Conservation (phyloP, 768 basidiomycete species). For the Galerina marginata region DNA sequence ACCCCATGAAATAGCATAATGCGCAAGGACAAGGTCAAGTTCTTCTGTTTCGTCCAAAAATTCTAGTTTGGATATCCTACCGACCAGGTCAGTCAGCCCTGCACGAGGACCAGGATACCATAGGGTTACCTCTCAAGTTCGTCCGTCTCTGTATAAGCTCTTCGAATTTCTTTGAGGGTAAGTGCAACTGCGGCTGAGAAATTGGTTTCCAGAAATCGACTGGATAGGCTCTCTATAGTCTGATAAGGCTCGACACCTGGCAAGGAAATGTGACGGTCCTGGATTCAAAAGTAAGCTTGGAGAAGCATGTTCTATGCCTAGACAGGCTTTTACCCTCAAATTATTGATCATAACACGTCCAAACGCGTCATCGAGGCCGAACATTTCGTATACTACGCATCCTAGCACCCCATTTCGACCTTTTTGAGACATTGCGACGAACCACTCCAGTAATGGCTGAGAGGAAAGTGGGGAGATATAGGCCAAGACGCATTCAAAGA, state of each 20-base stretch:
- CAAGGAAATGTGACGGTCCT: conserved; percentile 75
- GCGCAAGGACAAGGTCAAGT: conserved; percentile 84
- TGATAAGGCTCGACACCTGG: conserved; percentile 74
- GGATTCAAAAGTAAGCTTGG: conserved; percentile 1
- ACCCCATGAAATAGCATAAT: conserved; percentile 91
- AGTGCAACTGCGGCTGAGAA: conserved; percentile 62
- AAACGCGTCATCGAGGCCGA: conserved; percentile 84
- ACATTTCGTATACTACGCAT: conserved; percentile 91
- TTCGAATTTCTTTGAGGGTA: conserved; percentile 73
- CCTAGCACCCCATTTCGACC: conserved; percentile 43
- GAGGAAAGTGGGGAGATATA: conserved; percentile 77
- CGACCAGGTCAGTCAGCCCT: not conserved
- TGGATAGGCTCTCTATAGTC: conserved; percentile 57
- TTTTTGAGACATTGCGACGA: conserved; percentile 58
- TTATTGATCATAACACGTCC: conserved; percentile 94
- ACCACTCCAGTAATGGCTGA: conserved; percentile 72
- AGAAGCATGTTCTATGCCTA: not conserved
- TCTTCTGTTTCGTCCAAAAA: conserved; percentile 95
- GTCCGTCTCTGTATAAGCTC: conserved; percentile 44
- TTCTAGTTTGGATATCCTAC: conserved; percentile 80
- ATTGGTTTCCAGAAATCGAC: conserved; percentile 62
- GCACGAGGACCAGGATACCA: not conserved
- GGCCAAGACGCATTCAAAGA: conserved; percentile 93
- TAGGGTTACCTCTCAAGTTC: conserved; percentile 65
- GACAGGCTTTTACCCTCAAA: conserved; percentile 59